Percentiles rank a stretch among this genome's conserved stretches.
These are phyloP conservation scores for Trametes versicolor DNA, from an alignment of 1,284 basidiomycete genomes.

Conservation along the genomic window DNA sequence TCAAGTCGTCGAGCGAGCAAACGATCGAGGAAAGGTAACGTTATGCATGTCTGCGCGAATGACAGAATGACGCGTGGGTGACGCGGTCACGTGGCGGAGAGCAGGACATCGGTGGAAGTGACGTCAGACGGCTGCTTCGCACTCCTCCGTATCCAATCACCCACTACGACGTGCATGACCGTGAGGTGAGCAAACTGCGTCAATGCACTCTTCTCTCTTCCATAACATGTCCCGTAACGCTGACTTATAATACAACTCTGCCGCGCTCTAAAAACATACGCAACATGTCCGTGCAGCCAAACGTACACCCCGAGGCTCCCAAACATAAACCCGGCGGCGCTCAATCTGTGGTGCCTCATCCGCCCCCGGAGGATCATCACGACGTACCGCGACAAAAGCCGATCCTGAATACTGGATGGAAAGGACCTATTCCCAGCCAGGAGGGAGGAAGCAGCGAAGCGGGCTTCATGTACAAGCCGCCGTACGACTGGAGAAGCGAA, in stretches of 20 bases:
- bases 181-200: not conserved
- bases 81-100: conserved; percentile 24
- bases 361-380: conserved; percentile 41
- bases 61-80: conserved; percentile 10
- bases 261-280: not conserved
- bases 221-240: not conserved
- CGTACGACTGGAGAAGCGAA: conserved; percentile 44
- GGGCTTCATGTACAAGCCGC: conserved; percentile 46
- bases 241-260: not conserved
- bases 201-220: not conserved
- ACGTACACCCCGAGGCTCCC: conserved; percentile 15
- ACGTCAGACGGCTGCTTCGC: conserved; percentile 21
- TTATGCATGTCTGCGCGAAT: not conserved
- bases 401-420: conserved; percentile 46
- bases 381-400: conserved; percentile 19
- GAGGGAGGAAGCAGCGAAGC: conserved; percentile 41
- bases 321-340: conserved; percentile 6
- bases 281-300: conserved; percentile 14
- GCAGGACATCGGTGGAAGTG: not conserved
- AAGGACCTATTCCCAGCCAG: conserved; percentile 40
- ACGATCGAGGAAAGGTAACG: not conserved
- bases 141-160: not conserved
- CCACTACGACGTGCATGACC: not conserved
- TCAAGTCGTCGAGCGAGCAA: not conserved
- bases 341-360: conserved; percentile 38